Percentiles rank a stretch among this genome's conserved stretches.
These are phyloP conservation scores for Sparassis latifolia DNA, from an alignment of 1,284 basidiomycete genomes.

Conservation along the genomic window DNA sequence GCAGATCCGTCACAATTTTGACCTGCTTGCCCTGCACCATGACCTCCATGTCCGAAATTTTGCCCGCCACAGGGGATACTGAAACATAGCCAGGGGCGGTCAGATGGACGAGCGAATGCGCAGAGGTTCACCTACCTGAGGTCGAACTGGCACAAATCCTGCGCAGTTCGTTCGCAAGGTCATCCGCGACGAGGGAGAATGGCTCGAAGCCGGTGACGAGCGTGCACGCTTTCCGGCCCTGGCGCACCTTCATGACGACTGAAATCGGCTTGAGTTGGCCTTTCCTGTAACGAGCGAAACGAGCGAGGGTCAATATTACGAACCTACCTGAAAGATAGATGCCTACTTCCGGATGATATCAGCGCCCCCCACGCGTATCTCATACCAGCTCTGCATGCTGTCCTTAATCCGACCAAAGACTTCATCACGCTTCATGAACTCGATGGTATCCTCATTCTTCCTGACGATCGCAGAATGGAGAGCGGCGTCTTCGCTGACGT, in stretches of 20 bases:
- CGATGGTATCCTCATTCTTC: slow-evolving; percentile 37
- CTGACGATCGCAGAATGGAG: slow-evolving; percentile 43
- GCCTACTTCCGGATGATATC: slow-evolving; percentile 52
- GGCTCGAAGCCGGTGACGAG: slow-evolving; percentile 74
- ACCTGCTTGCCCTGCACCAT: slow-evolving; percentile 80
- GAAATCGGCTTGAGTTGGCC: slow-evolving; percentile 66
- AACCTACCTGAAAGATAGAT: no score
- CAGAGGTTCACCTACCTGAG: slow-evolving; percentile 39
- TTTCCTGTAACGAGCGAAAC: slow-evolving; percentile 46
- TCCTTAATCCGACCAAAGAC: slow-evolving; percentile 44
- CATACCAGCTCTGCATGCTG: slow-evolving; percentile 73
- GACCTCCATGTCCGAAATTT: slow-evolving; percentile 54
- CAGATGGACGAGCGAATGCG: not conserved
- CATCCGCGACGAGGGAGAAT: slow-evolving; percentile 62
- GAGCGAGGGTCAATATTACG: not conserved
- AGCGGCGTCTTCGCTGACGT: slow-evolving; percentile 47
- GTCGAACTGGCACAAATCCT: slow-evolving; percentile 75
- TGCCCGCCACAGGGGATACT: slow-evolving; percentile 56
- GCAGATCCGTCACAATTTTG: slow-evolving; percentile 56
- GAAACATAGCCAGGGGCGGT: not conserved
- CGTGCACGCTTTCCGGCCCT: slow-evolving; percentile 74
- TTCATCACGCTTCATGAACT: slow-evolving; percentile 71
- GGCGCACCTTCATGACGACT: slow-evolving; percentile 63
- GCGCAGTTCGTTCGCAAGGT: slow-evolving; percentile 75
- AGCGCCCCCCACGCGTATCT: slow-evolving; percentile 43